These are phyloP conservation scores for Achaetomium macrosporum DNA, from an alignment of 2,329 filamentous ascomycete genomes.

Conservation along the genomic window DNA sequence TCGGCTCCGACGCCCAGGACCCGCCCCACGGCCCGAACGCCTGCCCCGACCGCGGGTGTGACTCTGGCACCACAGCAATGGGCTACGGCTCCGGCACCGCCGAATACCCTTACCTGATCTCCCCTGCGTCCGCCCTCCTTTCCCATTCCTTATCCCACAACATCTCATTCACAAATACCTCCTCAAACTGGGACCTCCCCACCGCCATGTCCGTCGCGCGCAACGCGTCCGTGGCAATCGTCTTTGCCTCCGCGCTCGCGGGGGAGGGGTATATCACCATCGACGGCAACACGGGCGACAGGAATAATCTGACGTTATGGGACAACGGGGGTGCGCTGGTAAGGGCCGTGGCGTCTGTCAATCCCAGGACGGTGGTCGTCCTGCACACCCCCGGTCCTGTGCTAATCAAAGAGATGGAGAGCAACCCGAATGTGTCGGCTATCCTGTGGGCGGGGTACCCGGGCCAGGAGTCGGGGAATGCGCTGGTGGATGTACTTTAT, in stretches of 20 bases:
- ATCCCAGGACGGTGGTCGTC: constrained; percentile 48
- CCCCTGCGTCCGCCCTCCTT: constrained; percentile 55
- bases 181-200: constrained; percentile 41
- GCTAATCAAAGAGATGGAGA: constrained; percentile 57
- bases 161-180: constrained; percentile 49
- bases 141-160: constrained; percentile 51
- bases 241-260: constrained; percentile 74
- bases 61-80: constrained; percentile 72
- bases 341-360: constrained; percentile 57
- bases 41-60: constrained; percentile 73
- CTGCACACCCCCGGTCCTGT: constrained; percentile 55
- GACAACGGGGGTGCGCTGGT: constrained; percentile 71
- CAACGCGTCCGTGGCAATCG: constrained; percentile 68
- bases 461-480: constrained; percentile 49
- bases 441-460: constrained; percentile 50
- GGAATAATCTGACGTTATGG: constrained; percentile 69
- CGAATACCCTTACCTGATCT: constrained; percentile 73
- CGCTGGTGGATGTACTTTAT: constrained; percentile 43
- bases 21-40: constrained; percentile 64
- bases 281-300: constrained; percentile 64
- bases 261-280: constrained; percentile 68
- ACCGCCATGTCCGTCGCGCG: constrained; percentile 44
- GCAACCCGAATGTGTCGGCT: constrained; percentile 48
- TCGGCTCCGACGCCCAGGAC: constrained; percentile 64
- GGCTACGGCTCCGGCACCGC: constrained; percentile 87